Evolutionary conservation across 148 eudicot genomes (phyloP).

Genomic region (Cornus controversa): DNA sequence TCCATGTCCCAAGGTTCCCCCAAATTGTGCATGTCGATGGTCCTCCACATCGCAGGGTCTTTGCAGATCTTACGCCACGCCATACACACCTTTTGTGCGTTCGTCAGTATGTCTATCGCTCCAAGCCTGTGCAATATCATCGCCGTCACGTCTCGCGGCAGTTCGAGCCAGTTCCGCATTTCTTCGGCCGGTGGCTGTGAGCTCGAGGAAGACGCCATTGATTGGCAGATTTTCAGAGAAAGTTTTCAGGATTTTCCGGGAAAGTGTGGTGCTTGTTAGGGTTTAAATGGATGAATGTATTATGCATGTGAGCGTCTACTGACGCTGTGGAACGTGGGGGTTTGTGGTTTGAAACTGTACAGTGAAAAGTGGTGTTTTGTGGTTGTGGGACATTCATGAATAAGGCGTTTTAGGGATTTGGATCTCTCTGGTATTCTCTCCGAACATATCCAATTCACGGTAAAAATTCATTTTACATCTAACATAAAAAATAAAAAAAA

Average conservation of each 20-base stretch:
- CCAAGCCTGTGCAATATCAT: slow-evolving; percentile 44
- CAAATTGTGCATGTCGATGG: slow-evolving; percentile 29
- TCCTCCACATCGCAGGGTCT: slow-evolving; percentile 65
- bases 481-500: too few relatives aligned
- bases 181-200: slow-evolving; percentile 7
- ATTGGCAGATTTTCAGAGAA: not conserved
- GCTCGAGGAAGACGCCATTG: slow-evolving; percentile 24
- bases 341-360: too few relatives aligned
- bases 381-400: too few relatives aligned
- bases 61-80: slow-evolving; percentile 57
- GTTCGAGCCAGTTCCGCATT: slow-evolving; percentile 50
- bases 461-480: too few relatives aligned
- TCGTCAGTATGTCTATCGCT: slow-evolving; percentile 35
- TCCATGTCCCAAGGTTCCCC: slow-evolving; percentile 6
- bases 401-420: too few relatives aligned
- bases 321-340: too few relatives aligned
- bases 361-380: too few relatives aligned
- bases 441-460: too few relatives aligned
- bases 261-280: not conserved
- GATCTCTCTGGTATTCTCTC: too few relatives aligned
- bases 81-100: slow-evolving; percentile 57
- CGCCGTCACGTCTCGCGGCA: slow-evolving; percentile 53
- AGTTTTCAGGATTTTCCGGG: not conserved
- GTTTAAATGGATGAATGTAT: not conserved
- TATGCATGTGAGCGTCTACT: too few relatives aligned